These are phyloP conservation scores for Talaromyces sp. DNA, from an alignment of 2,329 filamentous ascomycete species.

Conservation along the genomic window DNA sequence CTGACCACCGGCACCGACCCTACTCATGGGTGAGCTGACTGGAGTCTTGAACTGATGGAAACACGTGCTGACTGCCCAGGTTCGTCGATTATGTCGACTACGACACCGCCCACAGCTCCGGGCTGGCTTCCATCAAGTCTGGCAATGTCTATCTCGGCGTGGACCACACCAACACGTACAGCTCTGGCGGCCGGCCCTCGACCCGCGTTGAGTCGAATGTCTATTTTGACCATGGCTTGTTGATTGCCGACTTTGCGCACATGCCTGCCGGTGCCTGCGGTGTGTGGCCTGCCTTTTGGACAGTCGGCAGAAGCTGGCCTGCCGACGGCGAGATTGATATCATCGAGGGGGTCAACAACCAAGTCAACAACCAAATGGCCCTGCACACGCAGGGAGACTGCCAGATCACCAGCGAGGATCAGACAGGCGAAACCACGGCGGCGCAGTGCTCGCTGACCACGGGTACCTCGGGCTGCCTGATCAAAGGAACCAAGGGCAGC, in stretches of 20 bases:
- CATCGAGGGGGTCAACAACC: slow-evolving; percentile 48
- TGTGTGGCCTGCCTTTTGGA: slow-evolving; percentile 49
- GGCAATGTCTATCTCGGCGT: slow-evolving; percentile 42
- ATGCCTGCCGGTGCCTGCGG: slow-evolving; percentile 46
- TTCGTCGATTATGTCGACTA: slow-evolving; percentile 44
- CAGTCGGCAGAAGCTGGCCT: slow-evolving; percentile 38
- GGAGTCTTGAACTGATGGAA: neutral
- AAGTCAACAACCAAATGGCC: slow-evolving; percentile 41
- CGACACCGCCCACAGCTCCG: slow-evolving; percentile 29
- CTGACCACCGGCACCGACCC: slow-evolving; percentile 46
- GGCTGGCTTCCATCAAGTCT: slow-evolving; percentile 30
- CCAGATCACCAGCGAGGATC: slow-evolving; percentile 39
- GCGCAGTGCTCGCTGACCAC: slow-evolving; percentile 44
- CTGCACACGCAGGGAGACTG: slow-evolving; percentile 46
- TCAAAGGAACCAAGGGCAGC: slow-evolving; percentile 33
- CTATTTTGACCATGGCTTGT: slow-evolving; percentile 41
- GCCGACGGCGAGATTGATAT: slow-evolving; percentile 45
- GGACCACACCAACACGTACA: slow-evolving; percentile 33
- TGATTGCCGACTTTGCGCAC: slow-evolving; percentile 45
- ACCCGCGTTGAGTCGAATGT: slow-evolving; percentile 43
- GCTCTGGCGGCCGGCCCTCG: slow-evolving; percentile 37
- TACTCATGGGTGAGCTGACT: slow-evolving; percentile 38
- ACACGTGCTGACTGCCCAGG: slow-evolving; percentile 4
- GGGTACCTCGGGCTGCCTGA: slow-evolving; percentile 36
- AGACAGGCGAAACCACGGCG: slow-evolving; percentile 46